Evolutionary conservation across 768 basidiomycete genomes (phyloP), one percentile per base, ranked within the genome.

Genomic region (Tylopilus sp.): DNA sequence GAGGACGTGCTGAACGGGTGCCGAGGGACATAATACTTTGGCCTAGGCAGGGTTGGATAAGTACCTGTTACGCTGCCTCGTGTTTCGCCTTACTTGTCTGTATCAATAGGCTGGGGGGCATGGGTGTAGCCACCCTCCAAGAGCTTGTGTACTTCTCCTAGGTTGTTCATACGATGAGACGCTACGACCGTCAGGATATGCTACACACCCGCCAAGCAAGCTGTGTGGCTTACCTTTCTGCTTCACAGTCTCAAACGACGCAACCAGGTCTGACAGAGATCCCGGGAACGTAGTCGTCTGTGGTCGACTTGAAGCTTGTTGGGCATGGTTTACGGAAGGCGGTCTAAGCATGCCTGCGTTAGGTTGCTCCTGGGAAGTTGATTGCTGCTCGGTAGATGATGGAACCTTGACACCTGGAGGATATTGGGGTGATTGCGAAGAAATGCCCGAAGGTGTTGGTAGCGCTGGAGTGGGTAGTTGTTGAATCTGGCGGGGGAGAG

Each of bases 241-340:
- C 73, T 98, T 98, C 40, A 95, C 93, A 41, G 79, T 88, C 74
- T 98, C 95, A 64, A 98, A 98, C 36, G 91, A 93, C 20, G 88
- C 83, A 36, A 98, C 94, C 47, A 99, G 76, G 65, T 98, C 95
- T 11, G 91, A 91, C 65, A 99, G 67, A 23, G 85, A 91, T 50
- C 85, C 90, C 17, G 91, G 93, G 79, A 86, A 85, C 20, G 81
- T 81, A 10, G 74, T 69, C 21, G 74, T 60, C 43, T 75, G 59
- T 18, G 75, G 64, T 31, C 75, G 75, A 48, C 69, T 70, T 22
- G 73, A 66, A 30, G 61, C 58, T 46, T 71, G 68, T 50, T 76
- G 78, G 52, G 77, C 77, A 26, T 75, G 64, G 45, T 79, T 70
- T 30, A 69, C 73, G 20, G 85, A 82, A 20, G 81, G 67, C 20